These are phyloP conservation scores for Solanum stenotomum DNA, from an alignment of 257 asterid genomes.

Conservation along the genomic window DNA sequence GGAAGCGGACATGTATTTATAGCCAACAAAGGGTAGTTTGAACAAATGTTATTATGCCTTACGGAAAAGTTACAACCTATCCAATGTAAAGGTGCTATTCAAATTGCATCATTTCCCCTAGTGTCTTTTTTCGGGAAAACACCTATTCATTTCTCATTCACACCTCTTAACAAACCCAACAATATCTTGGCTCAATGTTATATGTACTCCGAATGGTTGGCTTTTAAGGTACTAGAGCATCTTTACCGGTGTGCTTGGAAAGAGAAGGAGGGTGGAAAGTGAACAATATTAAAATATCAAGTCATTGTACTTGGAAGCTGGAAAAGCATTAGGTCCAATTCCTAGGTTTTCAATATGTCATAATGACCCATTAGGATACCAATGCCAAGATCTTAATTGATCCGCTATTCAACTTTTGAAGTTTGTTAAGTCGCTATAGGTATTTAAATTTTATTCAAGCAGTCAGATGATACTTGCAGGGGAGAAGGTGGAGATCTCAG, in stretches of 20 bases:
- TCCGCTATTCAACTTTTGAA: background rate
- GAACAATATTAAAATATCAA: background rate
- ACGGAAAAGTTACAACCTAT: background rate
- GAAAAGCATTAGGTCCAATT: background rate
- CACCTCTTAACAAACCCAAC: background rate
- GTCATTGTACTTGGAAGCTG: background rate
- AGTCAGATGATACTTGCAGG: constrained; percentile 24
- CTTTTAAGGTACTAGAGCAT: background rate
- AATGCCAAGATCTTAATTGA: background rate
- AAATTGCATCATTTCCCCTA: background rate
- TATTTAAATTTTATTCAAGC: background rate
- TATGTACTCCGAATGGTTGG: background rate
- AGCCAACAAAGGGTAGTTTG: background rate
- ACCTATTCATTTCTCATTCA: background rate
- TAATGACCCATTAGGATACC: background rate
- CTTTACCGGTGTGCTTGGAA: background rate
- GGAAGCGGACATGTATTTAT: background rate
- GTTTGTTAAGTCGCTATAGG: background rate
- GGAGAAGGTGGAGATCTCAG: constrained; percentile 83
- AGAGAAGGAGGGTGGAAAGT: background rate
- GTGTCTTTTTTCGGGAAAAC: background rate
- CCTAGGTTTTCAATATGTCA: background rate
- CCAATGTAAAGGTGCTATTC: background rate
- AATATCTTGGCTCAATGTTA: background rate
- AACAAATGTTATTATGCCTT: background rate